Conservation (phyloP, 2,329 filamentous ascomycete species). For the Colletotrichum incanum region DNA sequence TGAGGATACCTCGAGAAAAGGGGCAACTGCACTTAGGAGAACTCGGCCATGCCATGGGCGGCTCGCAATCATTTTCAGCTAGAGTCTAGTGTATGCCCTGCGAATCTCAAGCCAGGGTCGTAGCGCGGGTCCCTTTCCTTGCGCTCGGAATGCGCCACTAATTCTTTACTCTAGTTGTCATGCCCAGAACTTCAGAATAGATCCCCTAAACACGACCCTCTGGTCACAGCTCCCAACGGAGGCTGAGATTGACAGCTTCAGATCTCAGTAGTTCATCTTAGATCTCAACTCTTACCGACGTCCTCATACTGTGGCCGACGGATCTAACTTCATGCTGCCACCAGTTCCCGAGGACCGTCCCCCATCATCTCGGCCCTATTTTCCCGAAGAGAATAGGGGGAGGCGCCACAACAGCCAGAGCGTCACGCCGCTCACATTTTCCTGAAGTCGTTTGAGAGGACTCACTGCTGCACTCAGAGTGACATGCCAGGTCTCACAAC, state of each 20-base stretch:
- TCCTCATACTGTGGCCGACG: slow-evolving; percentile 20
- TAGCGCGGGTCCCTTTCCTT: not conserved
- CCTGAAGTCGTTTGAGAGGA: too few species aligned
- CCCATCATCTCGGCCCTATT: slow-evolving; percentile 18
- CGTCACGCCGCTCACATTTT: not conserved
- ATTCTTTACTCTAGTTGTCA: slow-evolving; percentile 10
- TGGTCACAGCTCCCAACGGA: slow-evolving; percentile 5
- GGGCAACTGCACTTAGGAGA: not conserved
- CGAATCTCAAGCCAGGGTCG: not conserved
- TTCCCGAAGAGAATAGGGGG: slow-evolving; percentile 8
- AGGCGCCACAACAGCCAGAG: not conserved
- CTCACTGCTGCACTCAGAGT: not conserved
- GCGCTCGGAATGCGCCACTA: slow-evolving; percentile 32
- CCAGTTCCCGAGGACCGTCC: not conserved
- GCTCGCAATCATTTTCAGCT: not conserved
- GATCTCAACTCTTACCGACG: slow-evolving; percentile 2
- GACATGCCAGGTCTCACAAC: not conserved
- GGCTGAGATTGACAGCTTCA: slow-evolving; percentile 26
- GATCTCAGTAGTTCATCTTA: slow-evolving; percentile 19
- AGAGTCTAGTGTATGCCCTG: not conserved
- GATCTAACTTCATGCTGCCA: not conserved
- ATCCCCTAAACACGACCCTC: slow-evolving; percentile 1
- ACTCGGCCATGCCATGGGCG: not conserved
- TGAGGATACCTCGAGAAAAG: not conserved
- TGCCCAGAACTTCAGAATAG: not conserved